These are phyloP conservation scores for Eucalyptus curtisii DNA, from an alignment of 345 rosid genomes.

Conservation along the genomic window DNA sequence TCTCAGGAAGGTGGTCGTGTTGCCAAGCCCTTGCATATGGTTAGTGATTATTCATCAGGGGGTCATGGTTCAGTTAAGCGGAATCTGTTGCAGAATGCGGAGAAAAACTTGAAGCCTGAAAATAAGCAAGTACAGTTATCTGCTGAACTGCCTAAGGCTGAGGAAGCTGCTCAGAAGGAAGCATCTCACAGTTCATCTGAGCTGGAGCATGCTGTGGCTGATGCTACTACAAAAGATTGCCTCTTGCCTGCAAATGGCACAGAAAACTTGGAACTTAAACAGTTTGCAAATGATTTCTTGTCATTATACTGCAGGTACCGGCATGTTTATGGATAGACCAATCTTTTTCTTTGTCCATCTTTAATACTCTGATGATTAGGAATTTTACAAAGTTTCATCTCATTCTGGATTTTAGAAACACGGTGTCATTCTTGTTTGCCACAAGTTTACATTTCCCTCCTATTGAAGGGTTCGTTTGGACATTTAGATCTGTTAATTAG, in stretches of 20 bases:
- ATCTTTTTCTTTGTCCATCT: not conserved
- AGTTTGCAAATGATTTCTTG: constrained; percentile 73
- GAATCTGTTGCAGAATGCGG: constrained; percentile 27
- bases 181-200: constrained; percentile 15
- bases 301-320: constrained; percentile 87
- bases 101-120: constrained; percentile 14
- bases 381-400: not conserved
- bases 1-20: constrained; percentile 20
- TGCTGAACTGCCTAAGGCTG: constrained; percentile 2
- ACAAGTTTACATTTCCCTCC: not conserved
- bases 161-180: constrained; percentile 16
- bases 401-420: not conserved
- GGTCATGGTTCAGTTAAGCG: constrained; percentile 30
- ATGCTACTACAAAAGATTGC: constrained; percentile 6
- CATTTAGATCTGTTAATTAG: not conserved
- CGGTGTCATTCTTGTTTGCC: not conserved
- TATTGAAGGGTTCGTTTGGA: not conserved
- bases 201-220: constrained; percentile 14
- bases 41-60: constrained; percentile 5
- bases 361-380: not conserved
- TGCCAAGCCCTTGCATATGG: not conserved
- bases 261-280: constrained; percentile 42
- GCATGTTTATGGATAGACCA: not conserved
- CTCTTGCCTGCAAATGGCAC: constrained; percentile 7
- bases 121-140: constrained; percentile 1